Base-by-base conservation (phyloP, 1,284 basidiomycete species). In the Naganishia sp. region DNA sequence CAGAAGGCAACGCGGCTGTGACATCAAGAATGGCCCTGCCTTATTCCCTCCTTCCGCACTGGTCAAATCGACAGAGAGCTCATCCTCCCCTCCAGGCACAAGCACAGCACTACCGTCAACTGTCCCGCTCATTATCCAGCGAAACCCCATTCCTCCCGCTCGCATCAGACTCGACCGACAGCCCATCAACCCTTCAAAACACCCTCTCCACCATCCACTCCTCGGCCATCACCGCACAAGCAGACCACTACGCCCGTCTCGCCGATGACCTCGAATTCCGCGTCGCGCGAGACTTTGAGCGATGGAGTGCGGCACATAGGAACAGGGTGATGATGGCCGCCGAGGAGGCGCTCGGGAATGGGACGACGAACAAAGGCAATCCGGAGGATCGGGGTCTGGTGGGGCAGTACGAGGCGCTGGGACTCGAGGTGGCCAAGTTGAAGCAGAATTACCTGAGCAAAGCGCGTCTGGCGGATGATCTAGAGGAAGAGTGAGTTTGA, bases 401-500 rank as follows among this genome's bases (percentile, higher is more conserved):
- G 6, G 86, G 88, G 63, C 83, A 85, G 47, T 91, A 88, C 85
- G 79, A 93, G 69, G 85, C 84, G 47, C 80, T 84, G 6, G 91
- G 47, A 32, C 6, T 55, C 66, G 75, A 77, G 25, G 76, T 73
- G 6, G 70, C 74, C 43, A 75, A 73, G 66, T 67, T 79, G 49
- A 91, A 89, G 78, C 84, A 87, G 65, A 82, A 85, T 53, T 94
- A 94, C 73, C 76, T 90, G n/a, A 79, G 82, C 39, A 94, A 92
- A 79, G 87, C 85, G 0, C 85, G 90, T 60, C 84, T 85, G 43
- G 91, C 91, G 3, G 92, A 94, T 71, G 92, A 94, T 75, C 87
- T 88, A 32, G 91, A 92, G 74, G 92, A 94, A 76, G 91, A 94
- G 91, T 94, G 79, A 74, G 89, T 81, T 4, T 18, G 15, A n/a